Evolutionary conservation across 768 basidiomycete species (phyloP).

Genomic region (Lentinula sp.): DNA sequence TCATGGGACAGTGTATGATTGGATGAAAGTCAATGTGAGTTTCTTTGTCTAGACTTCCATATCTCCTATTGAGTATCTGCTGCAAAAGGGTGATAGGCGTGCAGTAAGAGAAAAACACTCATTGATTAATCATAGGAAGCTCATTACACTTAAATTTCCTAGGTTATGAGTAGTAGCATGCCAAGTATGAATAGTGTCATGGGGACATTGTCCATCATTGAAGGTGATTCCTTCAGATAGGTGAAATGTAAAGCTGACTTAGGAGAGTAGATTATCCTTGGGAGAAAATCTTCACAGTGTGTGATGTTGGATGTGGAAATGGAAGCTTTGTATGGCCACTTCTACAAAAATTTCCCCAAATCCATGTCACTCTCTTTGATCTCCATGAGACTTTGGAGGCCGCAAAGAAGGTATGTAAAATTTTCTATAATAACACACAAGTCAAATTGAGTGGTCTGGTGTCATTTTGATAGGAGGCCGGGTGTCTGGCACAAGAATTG

Average conservation of each 20-base stretch:
- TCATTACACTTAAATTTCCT: no score
- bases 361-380: slow-evolving; percentile 27
- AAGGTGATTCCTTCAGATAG: no score
- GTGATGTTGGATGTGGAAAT: slow-evolving; percentile 28
- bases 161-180: slow-evolving; percentile 6
- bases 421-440: slow-evolving; percentile 10
- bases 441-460: slow-evolving; percentile 2
- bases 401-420: slow-evolving; percentile 11
- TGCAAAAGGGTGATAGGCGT: no score
- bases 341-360: slow-evolving; percentile 17
- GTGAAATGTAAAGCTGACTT: no score
- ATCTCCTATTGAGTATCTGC: no score
- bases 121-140: no score
- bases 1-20: slow-evolving; percentile 19
- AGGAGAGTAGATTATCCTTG: slow-evolving; percentile 15
- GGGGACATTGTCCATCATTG: slow-evolving; percentile 9
- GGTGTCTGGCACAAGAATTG: neutral
- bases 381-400: slow-evolving; percentile 17
- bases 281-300: slow-evolving; percentile 16
- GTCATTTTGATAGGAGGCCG: slow-evolving; percentile 18
- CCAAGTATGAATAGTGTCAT: slow-evolving; percentile 18
- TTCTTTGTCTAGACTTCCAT: no score
- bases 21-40: slow-evolving; percentile 17
- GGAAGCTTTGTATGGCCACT: slow-evolving; percentile 25
- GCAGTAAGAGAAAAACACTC: no score